phyloP scores from a whole-genome alignment of 2,329 filamentous ascomycete genomes.

The Penicillium sp. region DNA sequence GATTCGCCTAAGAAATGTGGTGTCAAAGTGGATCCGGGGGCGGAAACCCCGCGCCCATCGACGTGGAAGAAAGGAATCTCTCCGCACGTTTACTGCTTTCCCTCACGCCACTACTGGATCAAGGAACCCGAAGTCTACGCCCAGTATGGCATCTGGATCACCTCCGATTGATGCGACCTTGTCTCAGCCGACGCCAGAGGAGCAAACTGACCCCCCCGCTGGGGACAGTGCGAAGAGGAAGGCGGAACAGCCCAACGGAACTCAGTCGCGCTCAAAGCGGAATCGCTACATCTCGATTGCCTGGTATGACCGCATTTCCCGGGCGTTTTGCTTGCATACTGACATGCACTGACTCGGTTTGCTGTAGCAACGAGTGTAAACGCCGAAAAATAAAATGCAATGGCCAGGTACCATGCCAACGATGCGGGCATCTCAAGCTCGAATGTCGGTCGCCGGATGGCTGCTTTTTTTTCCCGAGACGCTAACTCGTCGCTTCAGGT shows the following conservation, averaged over 20 bases:
- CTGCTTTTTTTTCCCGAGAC: not conserved
- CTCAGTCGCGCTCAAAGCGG: slow-evolving; percentile 63
- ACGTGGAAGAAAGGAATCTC: slow-evolving; percentile 36
- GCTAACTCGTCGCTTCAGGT: slow-evolving; percentile 36
- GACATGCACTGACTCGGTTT: not conserved
- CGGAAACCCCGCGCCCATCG: slow-evolving; percentile 32
- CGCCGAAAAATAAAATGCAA: slow-evolving; percentile 72
- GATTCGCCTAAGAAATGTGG: not conserved
- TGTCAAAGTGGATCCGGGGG: slow-evolving; percentile 35
- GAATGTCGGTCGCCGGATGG: slow-evolving; percentile 51
- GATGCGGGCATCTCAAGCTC: slow-evolving; percentile 67
- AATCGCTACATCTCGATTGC: slow-evolving; percentile 72
- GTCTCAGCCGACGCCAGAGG: slow-evolving; percentile 29
- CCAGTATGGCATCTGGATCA: slow-evolving; percentile 41
- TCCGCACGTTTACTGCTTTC: slow-evolving; percentile 37
- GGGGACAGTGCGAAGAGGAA: slow-evolving; percentile 46
- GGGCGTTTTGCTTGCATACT: slow-evolving; percentile 5
- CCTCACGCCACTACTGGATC: slow-evolving; percentile 18
- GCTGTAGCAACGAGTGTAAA: slow-evolving; percentile 65
- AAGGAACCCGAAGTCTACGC: slow-evolving; percentile 4
- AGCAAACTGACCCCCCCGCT: slow-evolving; percentile 29
- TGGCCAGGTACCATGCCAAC: slow-evolving; percentile 67
- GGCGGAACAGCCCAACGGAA: slow-evolving; percentile 49
- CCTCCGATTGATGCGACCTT: slow-evolving; percentile 35
- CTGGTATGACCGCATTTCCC: slow-evolving; percentile 53